Evolutionary conservation across 805 yeast species (phyloP), one percentile per base, ranked within the genome.

Genomic region (Yarrowia bubula): DNA sequence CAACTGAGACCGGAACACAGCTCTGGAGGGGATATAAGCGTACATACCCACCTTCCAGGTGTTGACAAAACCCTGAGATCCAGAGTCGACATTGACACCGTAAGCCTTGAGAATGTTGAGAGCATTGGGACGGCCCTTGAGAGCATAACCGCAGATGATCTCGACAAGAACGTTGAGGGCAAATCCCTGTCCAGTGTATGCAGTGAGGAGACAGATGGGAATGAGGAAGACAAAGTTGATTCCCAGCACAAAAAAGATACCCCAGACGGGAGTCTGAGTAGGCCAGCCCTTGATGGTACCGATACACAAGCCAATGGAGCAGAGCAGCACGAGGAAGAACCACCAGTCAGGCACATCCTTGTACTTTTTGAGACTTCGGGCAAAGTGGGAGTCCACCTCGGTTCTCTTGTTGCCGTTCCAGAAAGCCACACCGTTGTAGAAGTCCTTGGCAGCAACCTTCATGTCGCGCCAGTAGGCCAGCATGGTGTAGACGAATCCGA

Each of bases 281-380:
- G 73, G 75, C 77, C 81, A 80, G 4, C 73, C 75, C 50, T 77
- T 71, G 51, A 81, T 71, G 8, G 51, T 32, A 22, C 37, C 51
- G 13, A 46, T 31, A 9, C 37, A 46, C 32, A 84, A 75, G 0
- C 76, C 75, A 18, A 72, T 79, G 74, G 81, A 74, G 44, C 81
- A 74, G 1, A 78, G 68, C 8, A 85, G 76, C 22, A 86, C 76
- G 13, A 77, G 68, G 14, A 83, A 65, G 39, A 82, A 87, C 90
- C 91, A 86, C 86, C 86, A 85, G 68, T 85, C 88, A 1, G 96
- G 95, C 17, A 86, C 90, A 68, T 87, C 91, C 38, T 80, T 80
- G 73, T 87, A 87, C 64, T 74, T 76, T 46, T 69, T 71, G 84
- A 83, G 84, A 70, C 84, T 77, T 37, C 66, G 28, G 33, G 62